phyloP scores from a whole-genome alignment of 164 flowering plant species.

The Pachysandra terminalis region DNA sequence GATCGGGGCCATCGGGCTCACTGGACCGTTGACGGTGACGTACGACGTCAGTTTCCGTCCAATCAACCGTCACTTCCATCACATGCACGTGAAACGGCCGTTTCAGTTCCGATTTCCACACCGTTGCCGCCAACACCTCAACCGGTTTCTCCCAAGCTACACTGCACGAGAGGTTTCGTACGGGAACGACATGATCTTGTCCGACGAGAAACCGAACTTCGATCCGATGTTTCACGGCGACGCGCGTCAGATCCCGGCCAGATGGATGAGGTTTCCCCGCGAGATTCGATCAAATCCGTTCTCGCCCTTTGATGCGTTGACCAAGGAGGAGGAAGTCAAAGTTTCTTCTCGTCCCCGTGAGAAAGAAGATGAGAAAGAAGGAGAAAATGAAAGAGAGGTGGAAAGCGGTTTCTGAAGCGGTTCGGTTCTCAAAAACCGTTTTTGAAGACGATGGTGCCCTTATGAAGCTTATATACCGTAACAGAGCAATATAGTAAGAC shows the following conservation, averaged over 20 bases:
- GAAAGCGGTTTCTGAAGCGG: conserved; percentile 29
- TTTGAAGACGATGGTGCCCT: conserved; percentile 11
- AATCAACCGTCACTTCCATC: conserved; percentile 32
- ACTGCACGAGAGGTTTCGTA: conserved; percentile 18
- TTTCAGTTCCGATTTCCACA: conserved; percentile 24
- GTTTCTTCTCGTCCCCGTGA: background rate
- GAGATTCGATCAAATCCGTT: background rate
- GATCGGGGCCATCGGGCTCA: background rate
- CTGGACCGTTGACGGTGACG: conserved; percentile 24
- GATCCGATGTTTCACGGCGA: conserved; percentile 5
- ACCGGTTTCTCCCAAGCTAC: background rate
- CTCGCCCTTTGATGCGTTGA: conserved; percentile 5
- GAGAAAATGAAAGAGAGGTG: too few relatives aligned
- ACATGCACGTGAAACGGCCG: conserved; percentile 9
- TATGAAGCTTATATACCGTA: too few relatives aligned
- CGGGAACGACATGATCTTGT: conserved; percentile 43
- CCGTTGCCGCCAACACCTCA: conserved; percentile 24
- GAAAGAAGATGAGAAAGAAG: too few relatives aligned
- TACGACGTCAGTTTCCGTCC: conserved; percentile 33
- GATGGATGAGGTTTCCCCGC: conserved; percentile 12
- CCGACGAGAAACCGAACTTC: conserved; percentile 6
- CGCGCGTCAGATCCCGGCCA: conserved; percentile 16
- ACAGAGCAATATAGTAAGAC: too few relatives aligned
- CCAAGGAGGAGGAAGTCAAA: background rate
- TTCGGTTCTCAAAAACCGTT: conserved; percentile 32